Conservation (phyloP, 202 grass and related monocot genomes). For the Sporobolus alterniflorus region DNA sequence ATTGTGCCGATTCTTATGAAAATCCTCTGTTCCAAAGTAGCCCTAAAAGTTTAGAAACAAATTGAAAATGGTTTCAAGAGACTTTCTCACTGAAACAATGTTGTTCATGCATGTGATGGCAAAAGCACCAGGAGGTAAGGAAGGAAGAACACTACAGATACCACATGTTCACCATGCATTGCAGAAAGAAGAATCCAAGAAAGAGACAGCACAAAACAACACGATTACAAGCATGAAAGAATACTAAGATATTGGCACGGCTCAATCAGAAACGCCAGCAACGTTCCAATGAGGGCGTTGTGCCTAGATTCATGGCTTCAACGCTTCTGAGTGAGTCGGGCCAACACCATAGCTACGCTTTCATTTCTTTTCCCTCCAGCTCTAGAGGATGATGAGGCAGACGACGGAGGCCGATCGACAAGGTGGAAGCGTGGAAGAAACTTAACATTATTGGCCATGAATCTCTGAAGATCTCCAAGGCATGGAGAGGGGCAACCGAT, state of each 20-base stretch:
- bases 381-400: not conserved
- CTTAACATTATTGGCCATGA: not conserved
- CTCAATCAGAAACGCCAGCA: conserved; percentile 69
- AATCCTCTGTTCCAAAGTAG: too few relatives aligned
- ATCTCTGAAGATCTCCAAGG: not conserved
- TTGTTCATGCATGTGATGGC: too few relatives aligned
- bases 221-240: conserved; percentile 43
- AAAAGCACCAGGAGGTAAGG: too few relatives aligned
- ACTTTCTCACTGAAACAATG: too few relatives aligned
- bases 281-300: too few relatives aligned
- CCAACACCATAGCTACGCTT: conserved; percentile 94
- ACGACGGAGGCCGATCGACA: not conserved
- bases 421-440: not conserved
- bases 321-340: conserved; percentile 89
- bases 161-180: too few relatives aligned
- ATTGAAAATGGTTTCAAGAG: too few relatives aligned
- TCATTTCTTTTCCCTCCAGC: conserved; percentile 46
- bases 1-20: too few relatives aligned
- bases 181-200: not conserved
- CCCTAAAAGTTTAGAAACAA: too few relatives aligned
- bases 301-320: conserved; percentile 1
- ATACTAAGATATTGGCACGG: conserved; percentile 98
- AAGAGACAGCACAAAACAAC: not conserved
- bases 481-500: not conserved
- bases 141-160: too few relatives aligned